phyloP scores from a whole-genome alignment of 2,329 filamentous ascomycete species.

The Dactylellina drechsleri region DNA sequence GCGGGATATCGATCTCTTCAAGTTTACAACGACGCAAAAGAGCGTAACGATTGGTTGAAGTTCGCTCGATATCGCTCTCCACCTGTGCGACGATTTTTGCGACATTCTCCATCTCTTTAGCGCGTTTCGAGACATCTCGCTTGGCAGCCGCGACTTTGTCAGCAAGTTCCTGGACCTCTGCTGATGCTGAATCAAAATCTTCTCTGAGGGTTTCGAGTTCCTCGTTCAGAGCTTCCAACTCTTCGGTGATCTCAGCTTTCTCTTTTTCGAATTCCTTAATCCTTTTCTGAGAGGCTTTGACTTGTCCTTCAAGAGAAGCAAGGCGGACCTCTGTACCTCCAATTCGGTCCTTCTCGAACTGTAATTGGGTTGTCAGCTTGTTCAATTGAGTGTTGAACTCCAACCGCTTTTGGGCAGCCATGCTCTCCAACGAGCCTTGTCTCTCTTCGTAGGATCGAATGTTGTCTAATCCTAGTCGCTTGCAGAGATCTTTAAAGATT shows the following conservation, averaged over 20 bases:
- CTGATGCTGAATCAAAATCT: conserved; percentile 74
- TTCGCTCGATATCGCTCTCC: conserved; percentile 87
- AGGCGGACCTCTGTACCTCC: conserved; percentile 72
- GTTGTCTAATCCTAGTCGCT: conserved; percentile 83
- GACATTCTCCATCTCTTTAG: conserved; percentile 80
- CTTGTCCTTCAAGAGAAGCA: conserved; percentile 72
- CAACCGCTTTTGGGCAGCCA: conserved; percentile 84
- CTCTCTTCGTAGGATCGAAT: conserved; percentile 94
- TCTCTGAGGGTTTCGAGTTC: conserved; percentile 81
- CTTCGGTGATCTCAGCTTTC: conserved; percentile 77
- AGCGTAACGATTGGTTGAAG: conserved; percentile 83
- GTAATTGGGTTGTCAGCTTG: conserved; percentile 69
- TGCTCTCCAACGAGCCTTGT: conserved; percentile 90
- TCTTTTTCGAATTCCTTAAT: conserved; percentile 76
- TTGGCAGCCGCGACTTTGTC: conserved; percentile 82
- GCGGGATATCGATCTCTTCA: conserved; percentile 87
- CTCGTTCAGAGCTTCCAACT: conserved; percentile 76
- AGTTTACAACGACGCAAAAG: conserved; percentile 89
- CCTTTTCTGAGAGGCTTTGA: conserved; percentile 74
- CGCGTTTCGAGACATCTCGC: conserved; percentile 81
- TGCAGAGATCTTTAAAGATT: conserved; percentile 86
- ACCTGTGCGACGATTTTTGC: conserved; percentile 79
- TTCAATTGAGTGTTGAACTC: conserved; percentile 83
- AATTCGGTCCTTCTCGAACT: conserved; percentile 76
- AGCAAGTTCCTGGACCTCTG: conserved; percentile 74